These are phyloP conservation scores for Solanum medicagineum DNA, from an alignment of 257 asterid species.

Conservation along the genomic window DNA sequence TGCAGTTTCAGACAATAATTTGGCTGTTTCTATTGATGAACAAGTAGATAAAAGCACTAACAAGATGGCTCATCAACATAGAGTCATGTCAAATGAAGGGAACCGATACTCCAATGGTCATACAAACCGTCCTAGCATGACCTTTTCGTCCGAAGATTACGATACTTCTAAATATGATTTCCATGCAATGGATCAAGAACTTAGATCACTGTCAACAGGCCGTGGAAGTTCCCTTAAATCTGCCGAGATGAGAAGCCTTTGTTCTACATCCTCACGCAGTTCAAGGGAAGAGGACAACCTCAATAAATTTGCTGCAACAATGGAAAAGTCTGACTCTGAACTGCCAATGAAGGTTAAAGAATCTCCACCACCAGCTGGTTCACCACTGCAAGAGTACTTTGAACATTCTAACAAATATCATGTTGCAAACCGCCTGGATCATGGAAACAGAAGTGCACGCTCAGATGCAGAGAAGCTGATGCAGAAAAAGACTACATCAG, in stretches of 20 bases:
- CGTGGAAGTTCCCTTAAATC: conserved; percentile 18
- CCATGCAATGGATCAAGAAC: conserved; percentile 50
- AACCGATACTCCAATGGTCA: conserved; percentile 8
- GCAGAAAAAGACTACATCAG: conserved; percentile 11
- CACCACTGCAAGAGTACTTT: conserved; percentile 56
- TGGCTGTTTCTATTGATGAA: conserved; percentile 21
- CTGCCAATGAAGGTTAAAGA: conserved; percentile 18
- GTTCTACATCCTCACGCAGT: conserved; percentile 27
- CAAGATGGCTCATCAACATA: conserved; percentile 8
- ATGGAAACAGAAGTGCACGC: conserved; percentile 37
- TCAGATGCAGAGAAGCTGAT: conserved; percentile 28
- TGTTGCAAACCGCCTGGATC: conserved; percentile 13
- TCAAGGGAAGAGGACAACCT: conserved; percentile 36
- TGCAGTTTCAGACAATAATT: conserved; percentile 25
- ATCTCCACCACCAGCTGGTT: conserved; percentile 40
- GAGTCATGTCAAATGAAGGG: background rate
- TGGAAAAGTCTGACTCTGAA: conserved; percentile 16
- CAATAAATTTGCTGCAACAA: conserved; percentile 2
- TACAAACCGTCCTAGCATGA: conserved; percentile 18
- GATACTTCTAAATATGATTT: conserved; percentile 48
- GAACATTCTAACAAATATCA: conserved; percentile 46
- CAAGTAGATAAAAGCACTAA: conserved; percentile 17
- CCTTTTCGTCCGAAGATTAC: conserved; percentile 52
- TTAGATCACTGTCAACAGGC: conserved; percentile 7
- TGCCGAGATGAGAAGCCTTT: conserved; percentile 18